Conservation (phyloP, 495 filamentous ascomycete genomes). For the Annulohypoxylon maeteangense region DNA sequence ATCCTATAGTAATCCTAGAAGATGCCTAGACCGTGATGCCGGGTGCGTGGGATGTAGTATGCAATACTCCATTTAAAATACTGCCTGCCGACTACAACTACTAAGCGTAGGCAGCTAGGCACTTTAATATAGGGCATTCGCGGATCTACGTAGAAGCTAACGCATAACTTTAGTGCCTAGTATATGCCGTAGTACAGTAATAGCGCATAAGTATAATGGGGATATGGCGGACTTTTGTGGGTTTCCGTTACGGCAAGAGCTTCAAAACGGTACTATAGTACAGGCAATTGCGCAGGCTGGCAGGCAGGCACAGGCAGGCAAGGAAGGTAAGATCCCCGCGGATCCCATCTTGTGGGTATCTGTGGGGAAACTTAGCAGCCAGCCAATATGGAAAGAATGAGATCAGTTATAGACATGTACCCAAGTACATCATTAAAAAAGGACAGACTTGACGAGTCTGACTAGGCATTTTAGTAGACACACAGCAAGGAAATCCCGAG, state of each 20-base stretch:
- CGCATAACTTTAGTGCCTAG: not conserved
- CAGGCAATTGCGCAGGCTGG: not conserved
- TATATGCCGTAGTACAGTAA: slow-evolving; percentile 6
- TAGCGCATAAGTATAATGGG: not conserved
- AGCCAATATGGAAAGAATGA: slow-evolving; percentile 9
- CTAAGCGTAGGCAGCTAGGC: not conserved
- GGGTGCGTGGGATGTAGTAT: slow-evolving; percentile 16
- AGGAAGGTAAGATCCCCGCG: slow-evolving; percentile 16
- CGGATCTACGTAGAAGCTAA: slow-evolving; percentile 11
- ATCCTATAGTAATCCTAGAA: not conserved
- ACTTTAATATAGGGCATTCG: slow-evolving; percentile 16
- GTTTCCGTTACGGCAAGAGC: slow-evolving; percentile 11
- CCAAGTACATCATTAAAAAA: not conserved
- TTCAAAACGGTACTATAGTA: slow-evolving; percentile 26
- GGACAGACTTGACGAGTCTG: not conserved
- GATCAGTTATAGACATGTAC: slow-evolving; percentile 8
- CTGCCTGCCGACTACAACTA: slow-evolving; percentile 1
- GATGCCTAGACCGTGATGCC: slow-evolving; percentile 20
- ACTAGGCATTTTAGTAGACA: slow-evolving; percentile 4
- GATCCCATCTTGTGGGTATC: slow-evolving; percentile 1
- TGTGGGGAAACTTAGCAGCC: slow-evolving; percentile 31
- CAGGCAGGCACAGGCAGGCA: not conserved
- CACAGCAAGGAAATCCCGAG: slow-evolving; percentile 23
- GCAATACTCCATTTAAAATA: not conserved
- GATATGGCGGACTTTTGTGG: slow-evolving; percentile 3